phyloP scores from a whole-genome alignment of 129 eudicot genomes.

The Cynara cardunculus region DNA sequence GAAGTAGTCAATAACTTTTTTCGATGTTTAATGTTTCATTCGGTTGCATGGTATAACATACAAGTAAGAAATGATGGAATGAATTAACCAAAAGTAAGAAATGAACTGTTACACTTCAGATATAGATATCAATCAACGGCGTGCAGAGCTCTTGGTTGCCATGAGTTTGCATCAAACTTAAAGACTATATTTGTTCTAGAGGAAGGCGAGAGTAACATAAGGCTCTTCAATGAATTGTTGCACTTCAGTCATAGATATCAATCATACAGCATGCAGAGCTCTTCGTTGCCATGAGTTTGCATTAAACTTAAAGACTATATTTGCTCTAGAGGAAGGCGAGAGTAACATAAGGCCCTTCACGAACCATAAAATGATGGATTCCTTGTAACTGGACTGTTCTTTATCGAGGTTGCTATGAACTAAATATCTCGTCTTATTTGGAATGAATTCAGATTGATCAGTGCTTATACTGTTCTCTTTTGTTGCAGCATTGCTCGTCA shows the following conservation, averaged over 20 bases:
- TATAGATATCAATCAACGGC: background rate
- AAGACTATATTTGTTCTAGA: background rate
- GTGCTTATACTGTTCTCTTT: constrained; percentile 22
- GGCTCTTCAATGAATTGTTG: too few species aligned
- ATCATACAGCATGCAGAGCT: background rate
- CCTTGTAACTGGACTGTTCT: background rate
- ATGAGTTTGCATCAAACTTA: background rate
- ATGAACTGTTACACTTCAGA: background rate
- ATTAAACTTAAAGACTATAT: background rate
- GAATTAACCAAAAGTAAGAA: background rate
- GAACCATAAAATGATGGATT: background rate
- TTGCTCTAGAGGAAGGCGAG: background rate
- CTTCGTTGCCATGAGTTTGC: background rate
- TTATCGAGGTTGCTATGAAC: background rate
- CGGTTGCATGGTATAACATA: background rate
- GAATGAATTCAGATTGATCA: background rate
- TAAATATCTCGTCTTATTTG: background rate
- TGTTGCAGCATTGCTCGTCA: constrained; percentile 68
- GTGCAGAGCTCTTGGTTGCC: background rate
- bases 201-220: background rate
- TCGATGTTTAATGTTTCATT: background rate
- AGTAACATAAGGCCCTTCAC: background rate
- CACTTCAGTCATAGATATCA: background rate
- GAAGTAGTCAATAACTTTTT: background rate
- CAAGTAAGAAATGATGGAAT: background rate